Evolutionary conservation across 2,329 filamentous ascomycete species (phyloP), one percentile per base, ranked within the genome.

Genomic region (Fusarium sororula): DNA sequence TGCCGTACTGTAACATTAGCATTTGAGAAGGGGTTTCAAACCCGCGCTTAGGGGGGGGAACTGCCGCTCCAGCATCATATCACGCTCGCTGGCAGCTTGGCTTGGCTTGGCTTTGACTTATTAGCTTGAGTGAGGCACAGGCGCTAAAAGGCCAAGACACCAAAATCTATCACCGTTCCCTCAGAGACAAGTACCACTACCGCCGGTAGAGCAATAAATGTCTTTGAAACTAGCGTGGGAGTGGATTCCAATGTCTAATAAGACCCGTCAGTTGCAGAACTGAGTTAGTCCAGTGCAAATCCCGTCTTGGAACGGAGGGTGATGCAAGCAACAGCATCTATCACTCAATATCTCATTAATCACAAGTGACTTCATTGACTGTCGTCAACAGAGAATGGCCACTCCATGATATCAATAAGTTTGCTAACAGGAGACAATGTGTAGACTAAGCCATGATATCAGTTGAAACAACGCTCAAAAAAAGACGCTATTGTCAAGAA

Each of bases 61-160:
- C 58, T 64, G 45, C 67, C 58, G 51, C 62, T 73, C 38, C 38
- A 58, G 39, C 38, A 58, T 51, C 47, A 64, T 58, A 61, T 35
- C 48, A 35, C 44, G 44, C 22, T 24, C 32, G 32, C 14, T 35
- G 32, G 32, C 32, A 22, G 12, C 51, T 54, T n/a, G 47, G n/a
- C 48, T 24, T 30, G 45, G n/a, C 48, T n/a, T 37, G 26, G 14
- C 39, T 38, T n/a, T 18, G 35, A n/a, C 37, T 28, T 30, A 15
- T 35, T 35, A 24, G 30, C 51, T 30, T 30, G 37, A 37, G 20
- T 30, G 37, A 37, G 20, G 44, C 58, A 56, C 50, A 71, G 66
- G 41, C 50, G 67, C 67, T 50, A 45, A 65, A 65, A 37, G 51
- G 50, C 51, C 50, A 74, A 64, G 66, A 67, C 71, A 71, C 55